Base-by-base conservation (phyloP, 2,329 filamentous ascomycete genomes). In the Raffaelea albimanens region DNA sequence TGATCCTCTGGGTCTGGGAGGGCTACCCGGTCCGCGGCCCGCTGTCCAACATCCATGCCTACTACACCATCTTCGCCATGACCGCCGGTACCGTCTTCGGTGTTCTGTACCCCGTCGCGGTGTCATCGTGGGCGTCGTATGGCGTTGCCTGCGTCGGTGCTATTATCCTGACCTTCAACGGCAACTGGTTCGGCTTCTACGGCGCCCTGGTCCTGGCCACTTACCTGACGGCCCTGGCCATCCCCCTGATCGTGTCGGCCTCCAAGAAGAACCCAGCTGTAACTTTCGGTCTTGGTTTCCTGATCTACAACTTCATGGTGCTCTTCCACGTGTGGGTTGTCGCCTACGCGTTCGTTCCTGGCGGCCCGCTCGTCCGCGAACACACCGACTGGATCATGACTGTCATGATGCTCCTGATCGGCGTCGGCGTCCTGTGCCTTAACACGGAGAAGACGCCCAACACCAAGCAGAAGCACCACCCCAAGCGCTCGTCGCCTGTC, bases 241-340 rank as follows among this genome's bases (percentile, higher is more conserved):
- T 87, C 0, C 80, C 84, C 1, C 66, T 98, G 39, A 79, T 98
- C 51, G 71, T 74, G 14, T 83, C 85, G 45, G 89, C 88, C 22
- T 77, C 87, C 22, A 83, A 83, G 59, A 85, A 87, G 62, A 83
- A 73, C 45, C 89, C 89, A 1, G 87, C 82, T 5, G 73, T 75
- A 22, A 87, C 87, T 0, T 98, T 98, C 61, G 93, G 91, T 3
- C 62, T 94, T 14, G 91, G 86, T 4, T 96, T 95, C 68, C 68
- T 96, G 45, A 65, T 95, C 43, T 98, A 97, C 71, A 95, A 97
- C 65, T 75, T 97, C 58, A 69, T 97, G 69, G 83, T 96, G 4
- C 77, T 98, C n/a, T 95, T 95, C 72, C 91, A 97, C 61, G 89
- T 96, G 47, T 98, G 93, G 93, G 86, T 96, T 33, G 93, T 98